Conservation (phyloP, 2,329 filamentous ascomycete species). For the Pseudocercospora fijiensis region DNA sequence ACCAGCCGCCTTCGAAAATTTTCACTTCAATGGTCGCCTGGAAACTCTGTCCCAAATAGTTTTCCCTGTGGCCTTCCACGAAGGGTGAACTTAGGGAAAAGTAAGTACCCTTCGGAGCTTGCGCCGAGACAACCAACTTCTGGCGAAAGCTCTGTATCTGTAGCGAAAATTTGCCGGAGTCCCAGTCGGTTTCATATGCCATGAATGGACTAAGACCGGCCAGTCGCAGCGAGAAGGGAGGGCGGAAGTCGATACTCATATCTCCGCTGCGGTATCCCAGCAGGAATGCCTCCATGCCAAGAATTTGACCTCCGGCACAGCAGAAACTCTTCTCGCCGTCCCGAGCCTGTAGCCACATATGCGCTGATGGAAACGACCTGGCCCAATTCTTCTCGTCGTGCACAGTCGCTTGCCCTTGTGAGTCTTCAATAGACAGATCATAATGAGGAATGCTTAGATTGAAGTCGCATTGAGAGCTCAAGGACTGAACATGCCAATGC, state of each 20-base stretch:
- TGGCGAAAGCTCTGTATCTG: conserved; percentile 42
- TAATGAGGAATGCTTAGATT: conserved; percentile 40
- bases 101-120: conserved; percentile 46
- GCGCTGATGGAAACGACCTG: conserved; percentile 46
- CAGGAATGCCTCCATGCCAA: conserved; percentile 48
- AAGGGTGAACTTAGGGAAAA: conserved; percentile 50
- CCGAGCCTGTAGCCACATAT: conserved; percentile 45
- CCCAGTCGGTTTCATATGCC: conserved; percentile 44
- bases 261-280: conserved; percentile 46
- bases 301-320: conserved; percentile 42
- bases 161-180: conserved; percentile 41
- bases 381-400: conserved; percentile 57
- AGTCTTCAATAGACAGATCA: conserved; percentile 31
- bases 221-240: conserved; percentile 45
- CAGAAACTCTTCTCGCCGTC: conserved; percentile 35
- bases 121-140: conserved; percentile 45
- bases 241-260: conserved; percentile 45
- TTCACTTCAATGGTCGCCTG: conserved; percentile 46
- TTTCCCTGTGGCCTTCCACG: conserved; percentile 46
- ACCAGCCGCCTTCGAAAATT: conserved; percentile 43
- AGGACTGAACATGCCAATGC: conserved; percentile 54
- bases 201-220: conserved; percentile 46
- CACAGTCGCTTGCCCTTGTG: conserved; percentile 40
- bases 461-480: conserved; percentile 45
- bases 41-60: conserved; percentile 50